These are phyloP conservation scores for Penium margaritaceum DNA, from an alignment of 139 green algal genomes.

Conservation along the genomic window DNA sequence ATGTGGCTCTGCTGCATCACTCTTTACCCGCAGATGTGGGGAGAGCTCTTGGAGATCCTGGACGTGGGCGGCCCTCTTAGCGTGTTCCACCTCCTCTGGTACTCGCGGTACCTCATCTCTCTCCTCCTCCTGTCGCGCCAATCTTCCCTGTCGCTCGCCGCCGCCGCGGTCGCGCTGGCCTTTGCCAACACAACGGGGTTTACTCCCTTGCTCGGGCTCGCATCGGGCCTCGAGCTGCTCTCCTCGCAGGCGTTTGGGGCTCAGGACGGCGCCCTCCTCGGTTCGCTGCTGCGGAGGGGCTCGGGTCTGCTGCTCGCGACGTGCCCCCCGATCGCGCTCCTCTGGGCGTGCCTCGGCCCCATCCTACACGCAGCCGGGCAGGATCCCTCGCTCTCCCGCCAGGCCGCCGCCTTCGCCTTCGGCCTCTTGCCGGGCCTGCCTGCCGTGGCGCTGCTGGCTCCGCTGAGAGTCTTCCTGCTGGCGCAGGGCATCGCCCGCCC, in stretches of 20 bases:
- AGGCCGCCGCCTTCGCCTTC: neutral
- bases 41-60: constrained; percentile 51
- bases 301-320: neutral
- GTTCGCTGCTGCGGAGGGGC: neutral
- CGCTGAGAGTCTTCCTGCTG: neutral
- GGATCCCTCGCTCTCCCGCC: neutral
- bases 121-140: constrained; percentile 33
- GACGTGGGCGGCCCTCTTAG: constrained; percentile 19
- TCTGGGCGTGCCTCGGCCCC: neutral
- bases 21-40: constrained; percentile 23
- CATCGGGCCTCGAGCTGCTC: constrained; percentile 8
- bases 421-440: constrained; percentile 9
- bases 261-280: neutral
- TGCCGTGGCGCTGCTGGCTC: neutral
- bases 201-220: constrained; percentile 22
- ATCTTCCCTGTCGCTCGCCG: constrained; percentile 16
- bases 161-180: constrained; percentile 25
- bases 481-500: constrained; percentile 11
- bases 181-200: constrained; percentile 31
- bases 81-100: constrained; percentile 21
- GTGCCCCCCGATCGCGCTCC: constrained; percentile 11
- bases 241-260: constrained; percentile 17
- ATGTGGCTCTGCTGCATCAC: no score
- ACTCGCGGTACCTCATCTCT: constrained; percentile 31
- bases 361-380: constrained; percentile 4